Conservation (phyloP, 805 yeast genomes). For the Hanseniaspora lachancei region DNA sequence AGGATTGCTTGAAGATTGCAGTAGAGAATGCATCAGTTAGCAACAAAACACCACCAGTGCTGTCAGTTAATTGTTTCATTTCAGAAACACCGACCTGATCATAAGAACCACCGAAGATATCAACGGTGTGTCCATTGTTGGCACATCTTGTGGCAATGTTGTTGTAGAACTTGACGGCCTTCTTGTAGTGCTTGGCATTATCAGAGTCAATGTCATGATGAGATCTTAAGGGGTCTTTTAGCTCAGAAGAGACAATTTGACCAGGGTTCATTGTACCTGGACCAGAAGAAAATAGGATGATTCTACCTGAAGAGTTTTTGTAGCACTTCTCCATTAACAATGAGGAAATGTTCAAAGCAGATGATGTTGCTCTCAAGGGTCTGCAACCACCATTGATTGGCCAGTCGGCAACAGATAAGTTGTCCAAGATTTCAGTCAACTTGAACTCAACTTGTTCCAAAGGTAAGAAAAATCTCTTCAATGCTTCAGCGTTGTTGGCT, state of each 20-base stretch:
- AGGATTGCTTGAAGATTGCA: slow-evolving; percentile 84
- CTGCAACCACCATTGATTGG: slow-evolving; percentile 70
- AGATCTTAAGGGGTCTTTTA: slow-evolving; percentile 92
- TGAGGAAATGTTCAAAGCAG: slow-evolving; percentile 77
- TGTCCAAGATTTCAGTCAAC: slow-evolving; percentile 65
- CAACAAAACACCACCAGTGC: slow-evolving; percentile 81
- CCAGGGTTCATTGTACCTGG: slow-evolving; percentile 95
- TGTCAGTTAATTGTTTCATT: slow-evolving; percentile 74
- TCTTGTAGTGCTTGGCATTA: slow-evolving; percentile 71
- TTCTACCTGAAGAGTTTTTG: slow-evolving; percentile 76
- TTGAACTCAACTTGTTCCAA: slow-evolving; percentile 70
- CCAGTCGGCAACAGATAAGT: slow-evolving; percentile 76
- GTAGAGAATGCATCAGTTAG: slow-evolving; percentile 90
- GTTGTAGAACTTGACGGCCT: slow-evolving; percentile 73
- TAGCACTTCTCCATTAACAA: slow-evolving; percentile 68
- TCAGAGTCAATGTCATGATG: slow-evolving; percentile 94
- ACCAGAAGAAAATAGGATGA: slow-evolving; percentile 85
- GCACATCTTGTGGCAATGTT: slow-evolving; percentile 59
- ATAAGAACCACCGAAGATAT: slow-evolving; percentile 86
- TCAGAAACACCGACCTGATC: slow-evolving; percentile 93
- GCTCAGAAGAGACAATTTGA: slow-evolving; percentile 75
- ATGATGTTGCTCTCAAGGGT: slow-evolving; percentile 83
- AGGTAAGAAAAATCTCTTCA: slow-evolving; percentile 59
- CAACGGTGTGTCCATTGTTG: slow-evolving; percentile 64
- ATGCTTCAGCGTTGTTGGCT: slow-evolving; percentile 18